A percentile compares a stretch with the other conserved stretches of the same genome.
phyloP scores from a whole-genome alignment of 2,329 filamentous ascomycete species.

The Pseudopyricularia cyperi region DNA sequence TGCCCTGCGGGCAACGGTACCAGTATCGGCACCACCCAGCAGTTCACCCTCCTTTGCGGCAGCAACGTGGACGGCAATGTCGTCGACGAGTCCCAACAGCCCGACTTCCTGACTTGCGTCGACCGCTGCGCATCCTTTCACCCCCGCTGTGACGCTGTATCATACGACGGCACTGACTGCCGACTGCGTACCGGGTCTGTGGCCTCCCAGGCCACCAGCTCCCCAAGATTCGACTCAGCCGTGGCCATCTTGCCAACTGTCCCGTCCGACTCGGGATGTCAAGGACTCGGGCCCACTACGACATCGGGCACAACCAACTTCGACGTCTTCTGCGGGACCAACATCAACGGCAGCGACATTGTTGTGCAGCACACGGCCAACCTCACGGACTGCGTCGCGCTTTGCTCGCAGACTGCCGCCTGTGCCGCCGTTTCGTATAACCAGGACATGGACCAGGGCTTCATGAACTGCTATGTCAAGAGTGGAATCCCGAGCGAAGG shows the following conservation, averaged over 20 bases:
- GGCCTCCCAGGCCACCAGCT: conserved; percentile 6
- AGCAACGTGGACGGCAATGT: conserved; percentile 10
- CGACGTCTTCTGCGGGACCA: conserved; percentile 12
- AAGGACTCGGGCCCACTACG: conserved; percentile 8
- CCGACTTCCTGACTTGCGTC: conserved; percentile 12
- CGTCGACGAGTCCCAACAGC: conserved; percentile 8
- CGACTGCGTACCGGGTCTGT: conserved; percentile 12
- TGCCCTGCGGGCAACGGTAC: conserved; percentile 15
- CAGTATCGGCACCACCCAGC: conserved; percentile 11
- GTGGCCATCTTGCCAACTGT: conserved; percentile 13
- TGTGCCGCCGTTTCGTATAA: conserved; percentile 16
- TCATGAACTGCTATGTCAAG: conserved; percentile 20
- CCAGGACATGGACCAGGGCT: conserved; percentile 11
- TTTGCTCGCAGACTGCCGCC: conserved; percentile 11
- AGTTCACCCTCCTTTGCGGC: conserved; percentile 15
- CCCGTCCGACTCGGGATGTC: conserved; percentile 12
- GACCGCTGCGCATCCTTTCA: conserved; percentile 17
- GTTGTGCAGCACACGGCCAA: conserved; percentile 14
- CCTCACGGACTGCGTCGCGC: conserved; percentile 15
- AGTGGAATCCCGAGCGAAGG: conserved; percentile 3
- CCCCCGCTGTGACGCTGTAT: conserved; percentile 14
- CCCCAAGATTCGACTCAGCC: conserved; percentile 11
- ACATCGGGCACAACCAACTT: conserved; percentile 8
- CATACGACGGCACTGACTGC: conserved; percentile 14
- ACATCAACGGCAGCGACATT: conserved; percentile 15